These are phyloP conservation scores for Zelonia costaricensis DNA, from an alignment of 208 protist species.

Conservation along the genomic window DNA sequence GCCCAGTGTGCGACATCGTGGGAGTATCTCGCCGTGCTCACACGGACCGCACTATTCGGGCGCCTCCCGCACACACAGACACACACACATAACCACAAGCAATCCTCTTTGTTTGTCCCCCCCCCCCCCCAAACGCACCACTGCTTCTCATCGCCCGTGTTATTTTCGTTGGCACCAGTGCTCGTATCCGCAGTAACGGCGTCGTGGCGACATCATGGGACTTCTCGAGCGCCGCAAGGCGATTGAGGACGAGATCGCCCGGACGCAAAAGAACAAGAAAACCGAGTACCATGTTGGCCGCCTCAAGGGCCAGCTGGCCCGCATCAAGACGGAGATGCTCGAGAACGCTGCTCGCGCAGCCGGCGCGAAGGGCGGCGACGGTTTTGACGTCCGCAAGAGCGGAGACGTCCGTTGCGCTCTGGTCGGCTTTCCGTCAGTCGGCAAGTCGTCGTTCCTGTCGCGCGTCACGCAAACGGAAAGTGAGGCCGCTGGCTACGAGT, in stretches of 20 bases:
- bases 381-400: constrained; percentile 96
- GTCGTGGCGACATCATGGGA: constrained; percentile 76
- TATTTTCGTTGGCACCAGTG: background rate
- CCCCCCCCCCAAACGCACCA: background rate
- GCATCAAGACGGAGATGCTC: constrained; percentile 94
- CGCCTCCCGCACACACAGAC: no score
- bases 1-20: no score
- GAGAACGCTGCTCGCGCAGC: constrained; percentile 83
- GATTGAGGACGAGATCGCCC: constrained; percentile 97
- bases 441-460: constrained; percentile 98
- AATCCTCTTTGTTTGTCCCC: background rate
- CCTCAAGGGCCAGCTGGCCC: constrained; percentile 97
- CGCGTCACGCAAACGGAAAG: constrained; percentile 96
- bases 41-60: no score
- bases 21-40: no score
- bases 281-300: constrained; percentile 97
- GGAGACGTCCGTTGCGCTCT: constrained; percentile 94
- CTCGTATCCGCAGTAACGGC: background rate
- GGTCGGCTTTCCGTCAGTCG: constrained; percentile 96
- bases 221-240: constrained; percentile 97
- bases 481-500: constrained; percentile 97
- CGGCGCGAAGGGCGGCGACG: constrained; percentile 67
- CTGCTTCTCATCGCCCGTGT: no score
- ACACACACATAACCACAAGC: no score
- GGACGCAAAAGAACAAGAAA: constrained; percentile 99